phyloP scores from a whole-genome alignment of 306 rosid species.

The Medicago arabica region DNA sequence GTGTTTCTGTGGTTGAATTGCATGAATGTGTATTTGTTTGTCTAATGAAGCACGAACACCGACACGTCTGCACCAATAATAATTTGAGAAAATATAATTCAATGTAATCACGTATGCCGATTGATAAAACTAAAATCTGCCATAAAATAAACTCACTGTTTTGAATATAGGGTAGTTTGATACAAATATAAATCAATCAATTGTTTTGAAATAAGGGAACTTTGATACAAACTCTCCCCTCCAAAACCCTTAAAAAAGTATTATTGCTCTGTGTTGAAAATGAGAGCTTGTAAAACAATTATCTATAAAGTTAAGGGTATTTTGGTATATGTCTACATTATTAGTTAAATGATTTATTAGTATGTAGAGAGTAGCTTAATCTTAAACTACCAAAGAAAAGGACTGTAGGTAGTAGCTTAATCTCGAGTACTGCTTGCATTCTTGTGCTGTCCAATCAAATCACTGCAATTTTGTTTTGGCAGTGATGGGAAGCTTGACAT shows the following conservation, averaged over 20 bases:
- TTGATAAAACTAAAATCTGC: no score
- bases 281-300: background rate
- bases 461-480: conserved; percentile 34
- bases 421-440: background rate
- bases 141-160: no score
- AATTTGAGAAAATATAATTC: no score
- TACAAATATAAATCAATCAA: no score
- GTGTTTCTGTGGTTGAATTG: conserved; percentile 36
- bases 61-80: no score
- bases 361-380: background rate
- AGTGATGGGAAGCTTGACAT: conserved; percentile 99
- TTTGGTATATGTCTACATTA: background rate
- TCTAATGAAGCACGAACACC: no score
- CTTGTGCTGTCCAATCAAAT: background rate
- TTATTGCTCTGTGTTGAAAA: background rate
- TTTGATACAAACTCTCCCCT: no score
- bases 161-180: no score
- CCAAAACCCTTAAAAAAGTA: no score
- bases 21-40: background rate
- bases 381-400: background rate
- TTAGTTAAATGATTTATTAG: background rate
- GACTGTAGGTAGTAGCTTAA: background rate
- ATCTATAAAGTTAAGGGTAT: background rate
- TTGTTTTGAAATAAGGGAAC: no score
- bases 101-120: no score